A percentile compares a stretch with the other conserved stretches of the same genome.
Conservation (phyloP, 2,329 filamentous ascomycete species). For the Rhexocercosporidium sp. region DNA sequence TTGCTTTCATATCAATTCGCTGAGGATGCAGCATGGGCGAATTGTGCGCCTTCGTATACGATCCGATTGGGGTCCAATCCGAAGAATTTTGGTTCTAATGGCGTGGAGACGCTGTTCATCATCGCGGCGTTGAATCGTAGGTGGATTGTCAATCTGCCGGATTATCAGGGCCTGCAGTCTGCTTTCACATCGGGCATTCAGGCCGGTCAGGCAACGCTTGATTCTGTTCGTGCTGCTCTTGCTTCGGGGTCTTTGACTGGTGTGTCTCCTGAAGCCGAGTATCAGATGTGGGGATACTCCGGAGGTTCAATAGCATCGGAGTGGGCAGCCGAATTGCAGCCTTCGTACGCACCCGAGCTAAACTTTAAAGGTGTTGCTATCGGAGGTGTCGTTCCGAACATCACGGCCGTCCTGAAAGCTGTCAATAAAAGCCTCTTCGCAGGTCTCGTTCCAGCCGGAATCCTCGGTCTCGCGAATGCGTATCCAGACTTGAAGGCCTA, state of each 20-base stretch:
- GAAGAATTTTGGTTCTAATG: too few relatives aligned
- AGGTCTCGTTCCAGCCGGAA: background rate
- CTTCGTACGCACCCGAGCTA: conserved; percentile 13
- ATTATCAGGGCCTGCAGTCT: too few relatives aligned
- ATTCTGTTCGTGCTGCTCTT: conserved; percentile 32
- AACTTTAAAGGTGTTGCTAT: too few relatives aligned
- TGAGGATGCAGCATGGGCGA: too few relatives aligned
- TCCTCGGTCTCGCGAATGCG: conserved; percentile 5
- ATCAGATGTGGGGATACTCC: conserved; percentile 58
- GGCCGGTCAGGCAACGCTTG: conserved; percentile 29
- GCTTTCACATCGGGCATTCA: background rate
- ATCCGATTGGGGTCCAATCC: too few relatives aligned
- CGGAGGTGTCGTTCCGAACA: background rate
- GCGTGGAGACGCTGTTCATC: too few relatives aligned
- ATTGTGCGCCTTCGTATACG: too few relatives aligned
- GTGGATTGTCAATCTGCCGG: too few relatives aligned
- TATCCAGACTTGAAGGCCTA: too few relatives aligned
- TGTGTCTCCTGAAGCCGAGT: background rate
- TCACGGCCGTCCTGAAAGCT: too few relatives aligned
- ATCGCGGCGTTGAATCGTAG: too few relatives aligned
- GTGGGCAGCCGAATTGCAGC: conserved; percentile 58
- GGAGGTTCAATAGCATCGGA: conserved; percentile 58
- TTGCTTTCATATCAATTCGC: too few relatives aligned
- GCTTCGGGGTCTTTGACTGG: background rate
- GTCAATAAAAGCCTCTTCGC: background rate